Evolutionary conservation across 352 stramenopile genomes (phyloP).

Genomic region (Peronospora tabacina): DNA sequence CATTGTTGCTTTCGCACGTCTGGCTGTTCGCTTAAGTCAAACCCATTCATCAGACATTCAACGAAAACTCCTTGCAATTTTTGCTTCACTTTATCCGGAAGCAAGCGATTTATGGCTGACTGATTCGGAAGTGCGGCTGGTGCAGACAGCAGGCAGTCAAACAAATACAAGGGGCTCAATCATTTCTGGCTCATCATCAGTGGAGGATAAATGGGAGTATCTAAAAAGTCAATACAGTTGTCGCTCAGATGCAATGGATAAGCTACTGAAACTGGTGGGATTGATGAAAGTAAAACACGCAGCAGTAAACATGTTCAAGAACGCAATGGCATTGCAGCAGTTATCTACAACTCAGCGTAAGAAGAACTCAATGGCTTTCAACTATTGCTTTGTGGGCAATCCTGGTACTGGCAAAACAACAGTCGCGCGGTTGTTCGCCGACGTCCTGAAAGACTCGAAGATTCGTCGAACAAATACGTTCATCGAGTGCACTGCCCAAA

Average conservation of each 20-base stretch:
- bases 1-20: constrained; percentile 46
- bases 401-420: constrained; percentile 73
- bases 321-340: constrained; percentile 43
- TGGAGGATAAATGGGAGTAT: constrained; percentile 36
- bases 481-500: no score
- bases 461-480: constrained; percentile 42
- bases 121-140: constrained; percentile 20
- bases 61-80: constrained; percentile 38
- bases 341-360: constrained; percentile 52
- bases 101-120: constrained; percentile 38
- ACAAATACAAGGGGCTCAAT: background rate
- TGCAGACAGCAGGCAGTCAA: constrained; percentile 19
- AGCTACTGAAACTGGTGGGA: constrained; percentile 52
- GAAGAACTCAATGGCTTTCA: constrained; percentile 59
- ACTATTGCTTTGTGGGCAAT: constrained; percentile 75
- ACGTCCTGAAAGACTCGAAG: constrained; percentile 61
- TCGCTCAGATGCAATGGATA: constrained; percentile 66
- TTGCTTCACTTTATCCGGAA: constrained; percentile 49
- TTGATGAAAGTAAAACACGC: no score
- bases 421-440: constrained; percentile 75
- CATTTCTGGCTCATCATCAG: constrained; percentile 1
- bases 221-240: constrained; percentile 39
- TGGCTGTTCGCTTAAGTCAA: constrained; percentile 16
- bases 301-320: constrained; percentile 83
- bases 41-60: constrained; percentile 13